Evolutionary conservation across 1,284 basidiomycete species (phyloP).

Genomic region (Singerocomus inundabilis): DNA sequence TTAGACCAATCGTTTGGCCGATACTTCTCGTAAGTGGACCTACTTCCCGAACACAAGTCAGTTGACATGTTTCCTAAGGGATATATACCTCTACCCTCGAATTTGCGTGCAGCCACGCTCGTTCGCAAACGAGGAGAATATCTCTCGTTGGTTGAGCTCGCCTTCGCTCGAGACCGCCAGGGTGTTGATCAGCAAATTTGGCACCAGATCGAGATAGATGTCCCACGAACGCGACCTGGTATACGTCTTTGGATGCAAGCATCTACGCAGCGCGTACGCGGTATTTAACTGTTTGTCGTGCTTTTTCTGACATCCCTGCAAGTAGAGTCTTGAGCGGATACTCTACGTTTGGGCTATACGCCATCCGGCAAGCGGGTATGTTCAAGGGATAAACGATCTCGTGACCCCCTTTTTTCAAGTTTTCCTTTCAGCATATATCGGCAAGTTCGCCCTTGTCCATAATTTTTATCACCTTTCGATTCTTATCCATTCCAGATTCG

Average conservation of each 20-base stretch:
- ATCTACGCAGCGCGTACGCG: constrained; percentile 78
- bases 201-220: constrained; percentile 98
- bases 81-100: constrained; percentile 85
- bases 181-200: constrained; percentile 92
- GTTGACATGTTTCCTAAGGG: constrained; percentile 52
- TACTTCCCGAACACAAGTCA: not conserved
- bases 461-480: constrained; percentile 1
- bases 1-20: constrained; percentile 94
- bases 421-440: constrained; percentile 88
- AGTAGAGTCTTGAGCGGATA: constrained; percentile 85
- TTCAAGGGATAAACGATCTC: constrained; percentile 97
- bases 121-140: constrained; percentile 93
- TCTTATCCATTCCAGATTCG: constrained; percentile 46
- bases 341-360: constrained; percentile 97
- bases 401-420: constrained; percentile 95
- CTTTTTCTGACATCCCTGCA: constrained; percentile 22
- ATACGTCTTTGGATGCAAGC: constrained; percentile 86
- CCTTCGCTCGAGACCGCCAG: constrained; percentile 84
- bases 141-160: constrained; percentile 81
- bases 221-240: constrained; percentile 91
- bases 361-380: constrained; percentile 94
- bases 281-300: not conserved
- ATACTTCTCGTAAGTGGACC: constrained; percentile 74
- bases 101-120: constrained; percentile 76
- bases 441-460: constrained; percentile 42